Base-by-base conservation (phyloP, 306 rosid species). In the Lablab purpureus region DNA sequence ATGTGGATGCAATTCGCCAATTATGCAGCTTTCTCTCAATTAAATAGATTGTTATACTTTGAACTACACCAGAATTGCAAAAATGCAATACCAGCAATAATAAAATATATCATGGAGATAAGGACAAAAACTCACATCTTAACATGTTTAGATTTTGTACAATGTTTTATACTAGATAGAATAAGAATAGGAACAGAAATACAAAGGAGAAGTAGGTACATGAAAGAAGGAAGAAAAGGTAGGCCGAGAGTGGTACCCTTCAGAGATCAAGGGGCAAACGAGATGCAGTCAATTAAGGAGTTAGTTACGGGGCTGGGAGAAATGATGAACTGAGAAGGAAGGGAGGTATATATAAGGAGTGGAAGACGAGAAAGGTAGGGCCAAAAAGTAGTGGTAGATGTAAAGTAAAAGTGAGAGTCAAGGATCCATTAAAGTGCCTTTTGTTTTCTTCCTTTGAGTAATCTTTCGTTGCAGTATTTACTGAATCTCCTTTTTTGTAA, bases 401-500 rank as follows among this genome's bases (percentile, higher is more conserved):
- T 21, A 18, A 25, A 10, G 52, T 66, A 66, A 37, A 70, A 50
- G 76, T 30, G 47, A 50, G 63, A 49, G 32, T 51, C 63, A 50
- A 23, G 62, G 30, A 45, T 49, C 62, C 46, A 30, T 71, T 15
- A 47, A 47, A 70, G 41, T n/a, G 1, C 37, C 1, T 46, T 1
- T 10, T 1, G 4, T 51, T 10, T 3, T 52, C 32, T 51, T 71
- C 65, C 62, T 30, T 51, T 52, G 19, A 19, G 65, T 47, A 51
- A 59, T 25, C 41, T 60, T 51, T 30, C n/a, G 13, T 32, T 51
- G 30, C 64, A 51, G 21, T 52, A 34, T 71, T 50, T 71, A 47
- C 47, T 30, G 19, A 71, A 70, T 71, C 47, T 51, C 47, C n/a
- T n/a, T 40, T 71, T 69, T 43, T 49, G 47, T 50, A 18, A 50